phyloP scores from a whole-genome alignment of 2,329 filamentous ascomycete genomes.

The Neoscytalidium dimidiatum region DNA sequence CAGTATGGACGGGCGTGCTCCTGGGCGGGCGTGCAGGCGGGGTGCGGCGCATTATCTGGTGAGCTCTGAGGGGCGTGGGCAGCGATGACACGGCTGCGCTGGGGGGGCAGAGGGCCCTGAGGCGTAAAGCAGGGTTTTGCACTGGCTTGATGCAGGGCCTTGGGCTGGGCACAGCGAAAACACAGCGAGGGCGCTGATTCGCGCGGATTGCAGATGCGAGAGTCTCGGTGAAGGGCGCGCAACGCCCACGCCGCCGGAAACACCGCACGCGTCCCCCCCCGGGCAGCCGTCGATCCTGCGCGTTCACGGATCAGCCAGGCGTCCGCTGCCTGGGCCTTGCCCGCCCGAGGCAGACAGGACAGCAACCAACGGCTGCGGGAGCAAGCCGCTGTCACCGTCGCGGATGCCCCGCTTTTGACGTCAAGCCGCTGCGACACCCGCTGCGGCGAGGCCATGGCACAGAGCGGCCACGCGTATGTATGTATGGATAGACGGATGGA shows the following conservation, averaged over 20 bases:
- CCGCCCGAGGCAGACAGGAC: too few relatives aligned
- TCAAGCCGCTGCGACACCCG: neutral
- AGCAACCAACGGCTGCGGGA: too few relatives aligned
- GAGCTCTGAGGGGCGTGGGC: neutral
- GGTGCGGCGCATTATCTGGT: neutral
- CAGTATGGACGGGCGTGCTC: too few relatives aligned
- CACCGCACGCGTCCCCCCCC: neutral
- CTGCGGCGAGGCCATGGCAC: neutral
- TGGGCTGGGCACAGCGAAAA: neutral
- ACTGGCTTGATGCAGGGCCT: neutral
- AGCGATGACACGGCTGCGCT: neutral
- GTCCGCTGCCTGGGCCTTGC: neutral
- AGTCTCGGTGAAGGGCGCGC: neutral
- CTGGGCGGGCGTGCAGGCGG: neutral
- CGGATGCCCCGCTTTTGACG: neutral
- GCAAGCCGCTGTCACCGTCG: neutral
- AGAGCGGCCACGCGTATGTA: too few relatives aligned
- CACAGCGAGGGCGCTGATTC: slow-evolving; percentile 8
- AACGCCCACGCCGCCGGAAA: slow-evolving; percentile 1
- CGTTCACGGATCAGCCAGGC: neutral
- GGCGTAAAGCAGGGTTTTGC: neutral
- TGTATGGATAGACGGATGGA: too few relatives aligned
- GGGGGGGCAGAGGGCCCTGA: neutral
- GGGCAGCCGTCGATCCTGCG: neutral
- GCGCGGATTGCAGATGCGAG: neutral